These are phyloP conservation scores for Neurospora pannonica DNA, from an alignment of 495 filamentous ascomycete species.

Conservation along the genomic window DNA sequence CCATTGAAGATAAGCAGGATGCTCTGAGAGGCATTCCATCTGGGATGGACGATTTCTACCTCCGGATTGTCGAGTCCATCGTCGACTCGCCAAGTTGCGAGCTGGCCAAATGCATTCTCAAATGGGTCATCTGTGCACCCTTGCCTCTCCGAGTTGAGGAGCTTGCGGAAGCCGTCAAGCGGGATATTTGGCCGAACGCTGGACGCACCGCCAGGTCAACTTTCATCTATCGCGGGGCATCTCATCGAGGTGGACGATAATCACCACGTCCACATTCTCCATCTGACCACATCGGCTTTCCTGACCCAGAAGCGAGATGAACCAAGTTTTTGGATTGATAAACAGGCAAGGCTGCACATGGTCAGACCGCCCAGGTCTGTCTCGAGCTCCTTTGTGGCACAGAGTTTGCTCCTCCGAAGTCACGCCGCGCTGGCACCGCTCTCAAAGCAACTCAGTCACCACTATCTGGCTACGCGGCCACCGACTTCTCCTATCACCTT, in stretches of 20 bases:
- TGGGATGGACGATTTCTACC: conserved; percentile 6
- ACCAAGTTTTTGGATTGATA: no score
- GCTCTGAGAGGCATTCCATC: conserved; percentile 4
- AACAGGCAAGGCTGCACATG: neutral
- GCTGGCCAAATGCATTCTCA: conserved; percentile 6
- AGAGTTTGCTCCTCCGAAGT: neutral
- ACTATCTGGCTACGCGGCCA: conserved; percentile 7
- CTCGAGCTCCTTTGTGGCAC: neutral
- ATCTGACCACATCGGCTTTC: conserved; percentile 4
- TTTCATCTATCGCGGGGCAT: conserved; percentile 1
- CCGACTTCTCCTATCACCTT: conserved; percentile 13
- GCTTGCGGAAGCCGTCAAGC: conserved; percentile 2
- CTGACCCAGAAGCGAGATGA: neutral
- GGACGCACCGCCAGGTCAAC: neutral
- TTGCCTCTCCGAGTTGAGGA: neutral
- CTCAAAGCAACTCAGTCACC: neutral
- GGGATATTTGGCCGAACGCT: conserved; percentile 5
- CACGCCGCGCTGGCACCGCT: neutral
- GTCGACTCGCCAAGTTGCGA: neutral
- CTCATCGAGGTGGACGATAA: neutral
- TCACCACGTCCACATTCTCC: neutral
- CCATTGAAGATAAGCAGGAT: conserved; percentile 10
- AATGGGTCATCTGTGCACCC: conserved; percentile 7
- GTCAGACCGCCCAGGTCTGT: neutral
- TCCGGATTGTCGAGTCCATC: neutral